Evolutionary conservation across 352 stramenopile genomes (phyloP), one percentile per base, ranked within the genome.

Genomic region (Phytopythium aichiense): DNA sequence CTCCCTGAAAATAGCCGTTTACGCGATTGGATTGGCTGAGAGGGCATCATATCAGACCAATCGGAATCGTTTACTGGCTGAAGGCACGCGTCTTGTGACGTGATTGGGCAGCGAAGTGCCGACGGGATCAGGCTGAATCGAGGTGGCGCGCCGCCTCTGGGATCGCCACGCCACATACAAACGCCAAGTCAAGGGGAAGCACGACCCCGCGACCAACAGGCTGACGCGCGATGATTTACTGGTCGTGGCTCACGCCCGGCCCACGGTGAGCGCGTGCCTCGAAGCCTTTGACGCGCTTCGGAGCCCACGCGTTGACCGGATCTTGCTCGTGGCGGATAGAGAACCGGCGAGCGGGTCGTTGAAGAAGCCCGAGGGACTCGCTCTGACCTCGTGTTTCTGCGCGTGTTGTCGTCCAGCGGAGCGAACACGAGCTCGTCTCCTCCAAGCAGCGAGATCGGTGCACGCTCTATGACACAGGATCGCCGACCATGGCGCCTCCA

Each of bases 1-100:
- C 40, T 7, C 40, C 7, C 40, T 18, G 7, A 20, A 51, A 51
- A 56, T 40, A 35, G 25, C 4, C 15, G 40, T 37, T 25, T 23
- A 20, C 60, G 56, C 56, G 20, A 35, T 64, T 45, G 7, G 63
- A 74, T 72, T 74, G 71, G 68, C 57, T 35, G 46, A 69, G 59
- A 2, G 1, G 5, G 2, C 4, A 8, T 2, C 4, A 18, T 0
- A 15, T 31, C 22, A 7, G 67, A 46, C 45, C 35, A 35, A 15
- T 45, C 31, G 18, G 16, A 23, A 55, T 23, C 42, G 11, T 15
- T 20, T 0, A 42, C 18, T 22, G n/a, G 13, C 25, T 1, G 16
- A 20, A 58, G 66, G 54, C 66, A 73, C 66, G 63, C 66, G 63
- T 16, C 40, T 9, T 7, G 7, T 15, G 18, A 43, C 9, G 31